These are phyloP conservation scores for Daldinia sp. DNA, from an alignment of 2,329 filamentous ascomycete genomes.

Conservation along the genomic window DNA sequence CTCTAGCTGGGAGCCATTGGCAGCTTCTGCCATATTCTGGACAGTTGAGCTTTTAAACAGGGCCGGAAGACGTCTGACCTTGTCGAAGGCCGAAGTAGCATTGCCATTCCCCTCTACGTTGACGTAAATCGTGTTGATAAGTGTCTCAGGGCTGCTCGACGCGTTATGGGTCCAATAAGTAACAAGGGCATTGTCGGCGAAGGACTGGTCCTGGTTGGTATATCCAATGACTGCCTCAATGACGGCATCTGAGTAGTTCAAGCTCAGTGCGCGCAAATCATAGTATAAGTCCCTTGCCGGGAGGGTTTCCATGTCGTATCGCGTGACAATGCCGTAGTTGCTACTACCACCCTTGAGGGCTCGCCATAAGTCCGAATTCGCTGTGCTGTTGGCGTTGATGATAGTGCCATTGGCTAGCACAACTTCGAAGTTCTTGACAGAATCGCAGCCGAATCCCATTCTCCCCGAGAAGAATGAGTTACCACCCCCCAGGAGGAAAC, in stretches of 20 bases:
- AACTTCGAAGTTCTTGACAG: conserved; percentile 57
- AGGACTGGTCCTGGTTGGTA: conserved; percentile 38
- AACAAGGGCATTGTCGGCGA: conserved; percentile 45
- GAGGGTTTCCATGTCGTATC: conserved; percentile 53
- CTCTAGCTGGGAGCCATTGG: conserved; percentile 36
- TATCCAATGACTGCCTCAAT: conserved; percentile 45
- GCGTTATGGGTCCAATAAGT: conserved; percentile 38
- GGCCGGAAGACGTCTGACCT: conserved; percentile 35
- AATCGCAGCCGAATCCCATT: conserved; percentile 57
- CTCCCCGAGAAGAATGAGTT: conserved; percentile 41
- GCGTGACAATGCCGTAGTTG: conserved; percentile 61
- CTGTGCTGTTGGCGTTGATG: conserved; percentile 55
- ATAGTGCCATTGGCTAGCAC: conserved; percentile 59
- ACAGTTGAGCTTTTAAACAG: conserved; percentile 30
- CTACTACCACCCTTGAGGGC: conserved; percentile 62
- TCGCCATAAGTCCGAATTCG: conserved; percentile 59
- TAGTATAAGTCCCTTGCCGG: conserved; percentile 43
- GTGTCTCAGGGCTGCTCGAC: conserved; percentile 25
- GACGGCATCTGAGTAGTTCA: conserved; percentile 37
- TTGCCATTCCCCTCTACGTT: conserved; percentile 42
- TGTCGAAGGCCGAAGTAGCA: conserved; percentile 38
- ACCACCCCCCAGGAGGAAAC: conserved; percentile 50
- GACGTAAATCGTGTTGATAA: conserved; percentile 38
- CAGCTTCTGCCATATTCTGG: conserved; percentile 43
- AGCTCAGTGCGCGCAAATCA: conserved; percentile 37